Evolutionary conservation across 148 eudicot species (phyloP), one percentile per base, ranked within the genome.

Genomic region (Chenopodium berlandieri): DNA sequence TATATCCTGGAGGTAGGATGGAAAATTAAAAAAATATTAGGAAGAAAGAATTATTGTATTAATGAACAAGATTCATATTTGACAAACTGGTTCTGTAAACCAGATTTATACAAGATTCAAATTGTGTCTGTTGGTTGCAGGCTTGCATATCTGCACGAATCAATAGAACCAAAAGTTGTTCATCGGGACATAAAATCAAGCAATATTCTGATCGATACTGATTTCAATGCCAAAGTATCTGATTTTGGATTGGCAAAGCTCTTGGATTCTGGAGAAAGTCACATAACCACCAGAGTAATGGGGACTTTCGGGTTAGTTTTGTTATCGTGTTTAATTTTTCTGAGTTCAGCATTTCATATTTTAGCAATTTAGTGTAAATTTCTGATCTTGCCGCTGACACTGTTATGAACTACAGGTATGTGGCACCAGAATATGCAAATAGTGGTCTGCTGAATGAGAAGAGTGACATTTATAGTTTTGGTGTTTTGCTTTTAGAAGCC

Each of bases 211-310:
- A 94, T 92, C 37, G 97, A 92, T 80, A 85, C 86, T 80, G 98
- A 94, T 72, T 94, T 94, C 84, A 92, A 91, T 82, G 90, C 91
- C 8, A 92, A 94, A 80, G 88, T 94, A 62, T 94, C 98, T 70
- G 98, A 94, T 85, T 94, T 94, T 86, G 98, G 98, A 84, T 88
- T 94, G 87, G 97, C 98, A 66, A 94, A 94, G 90, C 93, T 94
- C 79, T 83, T 94, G 89, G 98, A 85, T 82, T 86, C 98, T 19
- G 97, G 98, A 73, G 94, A 94, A 89, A 92, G 97, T 88, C 94
- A 92, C 81, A 90, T 94, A 82, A 88, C 90, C 66, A 94, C 98
- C 46, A 85, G 98, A 90, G 98, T 94, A 52, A 94, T 94, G 98
- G 98, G 98, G 77, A 94, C 98, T 79, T 94, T 92, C 78, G 98